Percentiles rank a stretch among this genome's conserved stretches.
phyloP scores from a whole-genome alignment of 345 rosid genomes.

The Eucalyptus lansdowneana region DNA sequence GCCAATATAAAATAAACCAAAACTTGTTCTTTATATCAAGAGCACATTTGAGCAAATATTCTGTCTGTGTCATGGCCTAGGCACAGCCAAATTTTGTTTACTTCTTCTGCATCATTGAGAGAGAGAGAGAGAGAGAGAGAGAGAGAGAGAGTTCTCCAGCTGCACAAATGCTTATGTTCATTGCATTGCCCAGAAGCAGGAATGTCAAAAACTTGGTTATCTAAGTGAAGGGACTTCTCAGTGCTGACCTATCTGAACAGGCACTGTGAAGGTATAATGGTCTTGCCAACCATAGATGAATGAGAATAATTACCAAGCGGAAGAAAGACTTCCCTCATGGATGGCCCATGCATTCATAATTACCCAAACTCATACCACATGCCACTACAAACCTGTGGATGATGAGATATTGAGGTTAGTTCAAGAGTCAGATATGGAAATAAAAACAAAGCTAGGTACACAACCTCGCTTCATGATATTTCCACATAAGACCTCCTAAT shows the following conservation, averaged over 20 bases:
- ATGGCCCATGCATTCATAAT: neutral
- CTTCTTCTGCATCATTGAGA: neutral
- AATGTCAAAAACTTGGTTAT: neutral
- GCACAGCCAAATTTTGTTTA: neutral
- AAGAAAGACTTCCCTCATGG: neutral
- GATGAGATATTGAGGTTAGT: neutral
- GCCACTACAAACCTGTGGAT: neutral
- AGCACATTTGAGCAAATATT: neutral
- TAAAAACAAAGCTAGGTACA: neutral
- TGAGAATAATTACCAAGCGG: neutral
- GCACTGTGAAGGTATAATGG: neutral
- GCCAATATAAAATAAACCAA: neutral
- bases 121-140: too few relatives aligned
- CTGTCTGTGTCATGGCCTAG: neutral
- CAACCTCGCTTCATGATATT: neutral
- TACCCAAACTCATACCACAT: neutral
- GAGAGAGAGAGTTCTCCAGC: neutral
- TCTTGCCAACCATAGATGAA: neutral
- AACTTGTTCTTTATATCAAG: neutral
- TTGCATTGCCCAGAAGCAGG: neutral
- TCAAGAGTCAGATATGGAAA: neutral
- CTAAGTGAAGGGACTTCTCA: neutral
- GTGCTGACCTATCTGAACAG: neutral
- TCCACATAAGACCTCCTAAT: neutral
- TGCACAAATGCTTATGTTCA: neutral